Evolutionary conservation across 495 filamentous ascomycete species (phyloP).

Genomic region (Aspergillus kassunensis): DNA sequence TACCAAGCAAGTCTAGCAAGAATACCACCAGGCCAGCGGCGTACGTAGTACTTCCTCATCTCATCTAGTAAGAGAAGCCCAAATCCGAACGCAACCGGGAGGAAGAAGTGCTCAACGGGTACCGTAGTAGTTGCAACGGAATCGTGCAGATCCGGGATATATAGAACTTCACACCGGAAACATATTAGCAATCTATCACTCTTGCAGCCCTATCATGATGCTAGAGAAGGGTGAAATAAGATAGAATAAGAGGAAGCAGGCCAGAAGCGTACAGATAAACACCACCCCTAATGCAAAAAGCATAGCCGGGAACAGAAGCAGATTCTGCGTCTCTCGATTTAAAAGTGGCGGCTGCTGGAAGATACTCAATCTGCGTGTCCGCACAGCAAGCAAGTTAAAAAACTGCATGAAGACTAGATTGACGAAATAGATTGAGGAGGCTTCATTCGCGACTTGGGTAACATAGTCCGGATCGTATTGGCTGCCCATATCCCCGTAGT

Average conservation of each 20-base stretch:
- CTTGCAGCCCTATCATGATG: no score
- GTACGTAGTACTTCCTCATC: slow-evolving; percentile 15
- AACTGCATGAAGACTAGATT: slow-evolving; percentile 50
- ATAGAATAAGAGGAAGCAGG: not conserved
- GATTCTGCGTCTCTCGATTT: slow-evolving; percentile 54
- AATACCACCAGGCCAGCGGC: slow-evolving; percentile 20
- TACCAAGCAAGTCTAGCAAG: slow-evolving; percentile 23
- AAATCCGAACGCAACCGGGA: slow-evolving; percentile 60
- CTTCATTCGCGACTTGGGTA: slow-evolving; percentile 43
- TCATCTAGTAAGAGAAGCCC: slow-evolving; percentile 47
- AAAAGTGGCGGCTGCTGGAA: slow-evolving; percentile 61
- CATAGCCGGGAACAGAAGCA: slow-evolving; percentile 62
- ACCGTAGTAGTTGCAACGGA: slow-evolving; percentile 51
- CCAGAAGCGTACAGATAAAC: slow-evolving; percentile 44
- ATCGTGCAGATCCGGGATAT: slow-evolving; percentile 54
- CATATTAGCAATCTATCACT: no score
- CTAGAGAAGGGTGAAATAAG: not conserved
- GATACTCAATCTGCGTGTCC: slow-evolving; percentile 60
- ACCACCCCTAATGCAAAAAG: slow-evolving; percentile 58
- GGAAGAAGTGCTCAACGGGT: slow-evolving; percentile 62
- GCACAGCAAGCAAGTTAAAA: slow-evolving; percentile 63
- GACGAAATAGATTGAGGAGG: slow-evolving; percentile 30
- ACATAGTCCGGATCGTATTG: slow-evolving; percentile 43
- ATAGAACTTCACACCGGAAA: slow-evolving; percentile 28
- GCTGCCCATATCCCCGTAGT: slow-evolving; percentile 44